Percentiles rank a stretch among this genome's conserved stretches.
Conservation (phyloP, 495 filamentous ascomycete genomes). For the Talaromyces ruber region DNA sequence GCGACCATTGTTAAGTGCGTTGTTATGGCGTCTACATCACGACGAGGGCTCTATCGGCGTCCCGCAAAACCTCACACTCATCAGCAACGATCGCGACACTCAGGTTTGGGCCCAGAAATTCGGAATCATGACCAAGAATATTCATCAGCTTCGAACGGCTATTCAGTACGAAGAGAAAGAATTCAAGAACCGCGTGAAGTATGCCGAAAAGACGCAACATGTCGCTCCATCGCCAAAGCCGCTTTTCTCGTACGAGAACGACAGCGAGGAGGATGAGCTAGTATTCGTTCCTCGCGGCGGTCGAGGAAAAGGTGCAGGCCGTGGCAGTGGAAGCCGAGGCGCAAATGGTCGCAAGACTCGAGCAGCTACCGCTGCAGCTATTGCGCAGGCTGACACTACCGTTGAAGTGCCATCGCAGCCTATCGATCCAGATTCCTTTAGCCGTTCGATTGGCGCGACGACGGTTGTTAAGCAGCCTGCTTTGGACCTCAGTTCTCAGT, state of each 20-base stretch:
- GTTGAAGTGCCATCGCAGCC: constrained; percentile 40
- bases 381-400: constrained; percentile 17
- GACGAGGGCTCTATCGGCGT: constrained; percentile 31
- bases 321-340: constrained; percentile 28
- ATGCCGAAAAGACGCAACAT: constrained; percentile 36
- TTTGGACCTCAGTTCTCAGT: constrained; percentile 29
- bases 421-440: constrained; percentile 50
- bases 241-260: constrained; percentile 34
- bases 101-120: constrained; percentile 52
- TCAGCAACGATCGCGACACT: constrained; percentile 51
- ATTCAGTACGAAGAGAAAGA: constrained; percentile 53
- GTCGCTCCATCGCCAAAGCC: constrained; percentile 28
- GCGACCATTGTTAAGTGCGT: constrained; percentile 52
- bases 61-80: constrained; percentile 39
- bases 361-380: constrained; percentile 17
- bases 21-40: constrained; percentile 51
- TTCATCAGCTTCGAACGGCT: constrained; percentile 50
- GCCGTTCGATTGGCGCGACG: constrained; percentile 26
- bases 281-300: constrained; percentile 43
- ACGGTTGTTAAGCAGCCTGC: constrained; percentile 21
- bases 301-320: constrained; percentile 31
- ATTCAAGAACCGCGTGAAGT: constrained; percentile 44
- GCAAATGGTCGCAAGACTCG: constrained; percentile 21
- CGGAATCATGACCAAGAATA: constrained; percentile 49
- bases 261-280: constrained; percentile 51